Base-by-base conservation (phyloP, 202 grass and related monocot species). In the Carex arenaria region DNA sequence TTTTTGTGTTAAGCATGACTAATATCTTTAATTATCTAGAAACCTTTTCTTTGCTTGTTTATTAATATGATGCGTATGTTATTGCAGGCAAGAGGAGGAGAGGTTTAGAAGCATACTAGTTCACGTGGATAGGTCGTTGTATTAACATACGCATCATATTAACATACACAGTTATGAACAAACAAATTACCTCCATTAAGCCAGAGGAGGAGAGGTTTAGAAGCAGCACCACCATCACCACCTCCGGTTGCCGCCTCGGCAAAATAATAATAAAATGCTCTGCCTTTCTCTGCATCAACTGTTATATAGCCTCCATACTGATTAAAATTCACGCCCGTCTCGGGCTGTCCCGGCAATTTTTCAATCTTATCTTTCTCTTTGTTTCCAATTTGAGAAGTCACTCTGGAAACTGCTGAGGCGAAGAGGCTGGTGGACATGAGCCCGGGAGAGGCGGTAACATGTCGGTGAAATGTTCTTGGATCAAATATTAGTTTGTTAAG, bases 291-390 rank as follows among this genome's bases (percentile, higher is more conserved):
- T 0, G 74, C 71, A 82, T 98, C 86, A 62, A 98, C 92, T 10
- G 95, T 98, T 60, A 98, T 90, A 65, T 98, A 98, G 43, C 95
- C 95, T 2, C 86, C 90, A 73, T 95, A 93, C 86, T 98, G 95
- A 56, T 67, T 76, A 74, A 98, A 98, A 56, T 87, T 82, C 47
- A 91, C 87, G 61, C 87, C 52, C 1, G 64, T 71, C 4, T 53
- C 22, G 0, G 95, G 90, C 80, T 98, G 95, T 0, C 92, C 95
- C 0, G 95, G 92, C 22, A 98, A 85, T 81, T 36, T 47, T 10
- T 2, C 64, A n/a, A 98, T 92, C 70, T 86, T 90, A 84, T 98
- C 95, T 2, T 82, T 45, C 76, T 89, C 90, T 85, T 93, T 94
- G 26, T 26, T 5, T 45, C 90, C 90, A 42, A 23, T 19, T 42